phyloP scores from a whole-genome alignment of 2,329 filamentous ascomycete genomes.

The Lasiodiplodia citricola region DNA sequence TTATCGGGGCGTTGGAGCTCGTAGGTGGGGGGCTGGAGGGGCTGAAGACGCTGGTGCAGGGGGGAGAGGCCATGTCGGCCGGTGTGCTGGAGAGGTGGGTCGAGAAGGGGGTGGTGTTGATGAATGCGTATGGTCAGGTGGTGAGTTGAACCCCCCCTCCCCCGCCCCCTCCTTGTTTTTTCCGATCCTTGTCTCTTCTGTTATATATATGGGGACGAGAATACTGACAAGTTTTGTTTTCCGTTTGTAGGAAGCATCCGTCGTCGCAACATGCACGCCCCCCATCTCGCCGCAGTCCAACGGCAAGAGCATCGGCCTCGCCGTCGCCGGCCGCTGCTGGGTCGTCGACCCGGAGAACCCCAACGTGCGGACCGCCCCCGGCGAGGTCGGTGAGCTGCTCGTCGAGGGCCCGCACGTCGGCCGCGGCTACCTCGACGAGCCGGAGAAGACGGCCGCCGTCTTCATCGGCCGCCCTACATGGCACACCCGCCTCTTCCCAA shows the following conservation, averaged over 20 bases:
- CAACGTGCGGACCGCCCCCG: conserved; percentile 44
- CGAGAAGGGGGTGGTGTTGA: conserved; percentile 37
- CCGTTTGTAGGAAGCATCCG: neutral
- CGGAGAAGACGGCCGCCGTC: conserved; percentile 41
- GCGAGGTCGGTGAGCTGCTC: conserved; percentile 54
- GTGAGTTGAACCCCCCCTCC: neutral
- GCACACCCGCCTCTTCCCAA: conserved; percentile 24
- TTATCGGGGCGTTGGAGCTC: conserved; percentile 35
- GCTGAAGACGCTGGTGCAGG: conserved; percentile 43
- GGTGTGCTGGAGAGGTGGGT: conserved; percentile 41
- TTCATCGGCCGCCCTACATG: conserved; percentile 40
- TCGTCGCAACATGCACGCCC: conserved; percentile 9
- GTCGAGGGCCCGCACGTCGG: conserved; percentile 54
- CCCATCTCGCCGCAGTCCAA: neutral
- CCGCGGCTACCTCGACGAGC: conserved; percentile 44
- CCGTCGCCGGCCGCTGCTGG: conserved; percentile 34
- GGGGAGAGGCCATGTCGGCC: conserved; percentile 43
- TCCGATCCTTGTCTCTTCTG: too few relatives aligned
- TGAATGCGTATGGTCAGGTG: conserved; percentile 46
- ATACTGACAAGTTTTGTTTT: neutral
- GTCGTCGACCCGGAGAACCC: conserved; percentile 40
- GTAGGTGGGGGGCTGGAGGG: conserved; percentile 48
- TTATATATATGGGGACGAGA: neutral
- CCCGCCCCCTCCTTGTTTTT: neutral
- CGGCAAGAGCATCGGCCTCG: conserved; percentile 29